A percentile compares a stretch with the other conserved stretches of the same genome.
phyloP scores from a whole-genome alignment of 441 rosid genomes.

The Monsonia emarginata region DNA sequence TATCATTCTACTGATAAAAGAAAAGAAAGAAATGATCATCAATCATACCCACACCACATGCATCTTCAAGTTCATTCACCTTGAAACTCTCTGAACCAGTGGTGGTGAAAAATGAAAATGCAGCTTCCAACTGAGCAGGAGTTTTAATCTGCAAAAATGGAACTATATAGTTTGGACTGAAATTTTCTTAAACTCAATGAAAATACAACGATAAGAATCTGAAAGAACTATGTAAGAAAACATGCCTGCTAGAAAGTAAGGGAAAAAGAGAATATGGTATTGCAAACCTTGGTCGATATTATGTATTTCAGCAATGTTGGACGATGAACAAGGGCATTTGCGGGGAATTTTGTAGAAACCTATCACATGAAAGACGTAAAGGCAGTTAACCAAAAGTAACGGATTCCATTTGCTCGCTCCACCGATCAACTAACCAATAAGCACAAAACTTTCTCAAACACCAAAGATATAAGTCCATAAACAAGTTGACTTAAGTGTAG shows the following conservation, averaged over 20 bases:
- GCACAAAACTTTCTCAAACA: too few relatives aligned
- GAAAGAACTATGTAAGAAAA: background rate
- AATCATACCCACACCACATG: conserved; percentile 73
- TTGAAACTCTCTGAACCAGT: conserved; percentile 49
- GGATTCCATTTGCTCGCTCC: background rate
- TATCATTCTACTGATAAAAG: background rate
- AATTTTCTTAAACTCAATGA: background rate
- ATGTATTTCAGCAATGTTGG: conserved; percentile 56
- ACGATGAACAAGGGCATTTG: conserved; percentile 75
- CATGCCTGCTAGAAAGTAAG: background rate
- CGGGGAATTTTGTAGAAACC: conserved; percentile 81
- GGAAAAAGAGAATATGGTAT: background rate
- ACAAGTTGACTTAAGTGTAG: too few relatives aligned
- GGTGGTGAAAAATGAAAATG: conserved; percentile 46
- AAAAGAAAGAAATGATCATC: background rate
- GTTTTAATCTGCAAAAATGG: conserved; percentile 53
- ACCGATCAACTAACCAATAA: background rate
- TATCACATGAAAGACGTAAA: conserved; percentile 12
- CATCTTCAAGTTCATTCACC: conserved; percentile 62
- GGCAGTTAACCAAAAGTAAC: background rate
- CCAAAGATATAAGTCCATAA: too few relatives aligned
- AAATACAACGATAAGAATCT: background rate
- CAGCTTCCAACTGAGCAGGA: conserved; percentile 79
- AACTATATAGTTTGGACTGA: background rate
- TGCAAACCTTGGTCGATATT: conserved; percentile 49